Conservation (phyloP, 768 basidiomycete species). For the Leccinum disarticulatum region DNA sequence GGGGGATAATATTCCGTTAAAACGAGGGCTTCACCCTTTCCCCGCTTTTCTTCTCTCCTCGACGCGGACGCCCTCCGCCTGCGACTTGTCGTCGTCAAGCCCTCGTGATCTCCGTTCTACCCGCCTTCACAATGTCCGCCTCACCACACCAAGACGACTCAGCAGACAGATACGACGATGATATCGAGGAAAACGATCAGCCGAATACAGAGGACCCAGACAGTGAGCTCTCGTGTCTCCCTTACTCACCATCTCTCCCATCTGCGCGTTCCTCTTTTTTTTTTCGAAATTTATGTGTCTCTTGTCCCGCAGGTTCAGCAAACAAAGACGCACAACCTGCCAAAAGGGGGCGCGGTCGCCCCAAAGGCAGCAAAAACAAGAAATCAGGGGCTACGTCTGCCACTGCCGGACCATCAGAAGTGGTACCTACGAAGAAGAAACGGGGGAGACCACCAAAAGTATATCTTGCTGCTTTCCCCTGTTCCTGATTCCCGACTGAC, state of each 20-base stretch:
- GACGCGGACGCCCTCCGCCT: slow-evolving; percentile 33
- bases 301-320: slow-evolving; percentile 40
- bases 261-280: slow-evolving; percentile 18
- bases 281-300: slow-evolving; percentile 16
- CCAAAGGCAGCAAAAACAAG: slow-evolving; percentile 85
- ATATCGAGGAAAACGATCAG: slow-evolving; percentile 52
- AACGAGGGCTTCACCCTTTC: slow-evolving; percentile 66
- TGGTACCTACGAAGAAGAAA: slow-evolving; percentile 40
- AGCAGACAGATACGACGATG: slow-evolving; percentile 58
- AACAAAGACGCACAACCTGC: slow-evolving; percentile 37
- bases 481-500: slow-evolving; percentile 27
- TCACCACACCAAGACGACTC: slow-evolving; percentile 57
- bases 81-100: slow-evolving; percentile 18
- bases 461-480: slow-evolving; percentile 10
- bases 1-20: slow-evolving; percentile 67
- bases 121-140: slow-evolving; percentile 52
- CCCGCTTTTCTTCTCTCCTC: slow-evolving; percentile 56
- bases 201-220: slow-evolving; percentile 36
- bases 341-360: slow-evolving; percentile 86
- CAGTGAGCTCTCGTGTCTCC: slow-evolving; percentile 22
- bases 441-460: slow-evolving; percentile 56
- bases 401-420: slow-evolving; percentile 29
- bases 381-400: slow-evolving; percentile 40
- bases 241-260: slow-evolving; percentile 14
- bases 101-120: slow-evolving; percentile 27